Conservation (phyloP, 148 eudicot species). For the Euryodendron excelsum region DNA sequence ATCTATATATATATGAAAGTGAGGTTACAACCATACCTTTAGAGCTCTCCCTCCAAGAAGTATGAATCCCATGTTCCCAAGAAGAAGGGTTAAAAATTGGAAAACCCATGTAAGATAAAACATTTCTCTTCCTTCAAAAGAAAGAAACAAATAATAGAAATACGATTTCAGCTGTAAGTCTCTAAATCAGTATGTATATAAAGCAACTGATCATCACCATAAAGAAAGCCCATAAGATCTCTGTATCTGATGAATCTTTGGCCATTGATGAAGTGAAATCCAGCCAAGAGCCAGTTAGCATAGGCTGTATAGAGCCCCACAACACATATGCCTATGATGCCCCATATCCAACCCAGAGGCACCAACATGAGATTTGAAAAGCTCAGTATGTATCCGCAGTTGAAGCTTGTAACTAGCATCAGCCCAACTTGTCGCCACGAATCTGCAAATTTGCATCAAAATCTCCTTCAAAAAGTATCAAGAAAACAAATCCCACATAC, state of each 20-base stretch:
- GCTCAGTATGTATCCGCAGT: constrained; percentile 60
- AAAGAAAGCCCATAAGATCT: constrained; percentile 57
- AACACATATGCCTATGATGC: constrained; percentile 36
- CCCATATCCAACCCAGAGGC: constrained; percentile 63
- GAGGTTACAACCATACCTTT: too few relatives aligned
- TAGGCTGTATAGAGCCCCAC: constrained; percentile 45
- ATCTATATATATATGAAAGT: too few relatives aligned
- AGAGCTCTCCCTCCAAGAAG: constrained; percentile 67
- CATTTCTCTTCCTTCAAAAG: constrained; percentile 47
- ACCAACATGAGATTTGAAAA: constrained; percentile 53
- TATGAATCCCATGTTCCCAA: constrained; percentile 63
- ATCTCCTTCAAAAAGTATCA: too few relatives aligned
- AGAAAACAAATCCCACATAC: too few relatives aligned
- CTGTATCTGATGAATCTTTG: constrained; percentile 58
- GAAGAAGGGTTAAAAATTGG: constrained; percentile 42
- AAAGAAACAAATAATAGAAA: background rate
- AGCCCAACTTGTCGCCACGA: constrained; percentile 61
- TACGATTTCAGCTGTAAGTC: too few relatives aligned
- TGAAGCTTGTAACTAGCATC: constrained; percentile 50
- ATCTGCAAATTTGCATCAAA: constrained; percentile 41
- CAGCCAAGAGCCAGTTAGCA: constrained; percentile 56
- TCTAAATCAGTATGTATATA: too few relatives aligned
- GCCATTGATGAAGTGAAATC: constrained; percentile 54
- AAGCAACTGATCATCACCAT: too few relatives aligned
- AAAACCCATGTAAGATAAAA: constrained; percentile 49